Base-by-base conservation (phyloP, 768 basidiomycete genomes). In the Baorangia bicolor region DNA sequence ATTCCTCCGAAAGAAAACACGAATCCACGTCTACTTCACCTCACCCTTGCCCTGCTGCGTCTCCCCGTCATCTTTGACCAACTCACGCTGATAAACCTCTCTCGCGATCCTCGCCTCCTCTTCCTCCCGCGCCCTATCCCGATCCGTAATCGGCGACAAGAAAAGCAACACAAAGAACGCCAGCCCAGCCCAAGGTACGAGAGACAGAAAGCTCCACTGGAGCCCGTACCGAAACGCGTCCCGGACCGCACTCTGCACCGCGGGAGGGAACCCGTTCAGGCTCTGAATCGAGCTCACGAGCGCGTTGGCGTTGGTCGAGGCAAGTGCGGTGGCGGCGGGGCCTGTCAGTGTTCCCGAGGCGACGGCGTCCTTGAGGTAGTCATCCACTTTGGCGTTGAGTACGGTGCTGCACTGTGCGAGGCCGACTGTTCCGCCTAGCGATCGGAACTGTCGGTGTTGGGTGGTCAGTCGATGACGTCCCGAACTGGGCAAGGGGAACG, bases 101-200 rank as follows among this genome's bases (percentile, higher is more conserved):
- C 44, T 53, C 45, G 25, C 39, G 0, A 8, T 16, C 40, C 7
- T 30, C 4, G 25, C 11, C 14, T 45, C 44, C 14, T 28, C 45
- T 16, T 41, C 46, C 33, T 25, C 46, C 33, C 18, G 9, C 1
- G 9, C 16, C 33, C 23, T 47, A 5, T 34, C 31, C 46, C 1
- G 21, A 23, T 47, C 46, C 1, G 5, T 34, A 11, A 34, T 34
- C 16, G 7, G 3, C 16, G 21, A 25, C 5, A 47, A 47, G 5
- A 33, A 33, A 5, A 34, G 9, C 31, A 47, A 11, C 46, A 12
- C 33, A 47, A 77, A 14, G 39, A 68, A 55, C 11, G 67, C 55
- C n/a, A 76, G 33, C 23, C 37, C 71, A n/a, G 63, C 58, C 77
- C 78, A 79, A 0, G 78, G 77, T 13, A 79, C 50, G 33, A 79